phyloP scores from a whole-genome alignment of 768 basidiomycete genomes.

The Roridomyces roridus region DNA sequence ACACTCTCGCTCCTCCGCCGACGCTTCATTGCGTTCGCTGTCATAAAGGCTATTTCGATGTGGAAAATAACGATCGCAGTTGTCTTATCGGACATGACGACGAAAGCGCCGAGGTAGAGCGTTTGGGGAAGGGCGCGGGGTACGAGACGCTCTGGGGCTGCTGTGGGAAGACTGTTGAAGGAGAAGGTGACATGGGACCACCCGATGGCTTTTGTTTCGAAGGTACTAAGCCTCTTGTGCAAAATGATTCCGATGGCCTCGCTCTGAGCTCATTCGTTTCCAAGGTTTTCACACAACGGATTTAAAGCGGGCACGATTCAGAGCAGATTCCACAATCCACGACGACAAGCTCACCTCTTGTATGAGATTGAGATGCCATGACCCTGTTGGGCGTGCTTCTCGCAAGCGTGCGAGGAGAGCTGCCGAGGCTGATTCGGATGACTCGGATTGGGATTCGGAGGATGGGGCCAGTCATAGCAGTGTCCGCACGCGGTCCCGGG shows the following conservation, averaged over 20 bases:
- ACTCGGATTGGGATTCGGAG: conserved; percentile 20
- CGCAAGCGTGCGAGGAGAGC: conserved; percentile 36
- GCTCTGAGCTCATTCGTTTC: too few species aligned
- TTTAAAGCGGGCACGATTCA: conserved; percentile 76
- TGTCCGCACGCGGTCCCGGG: conserved; percentile 20
- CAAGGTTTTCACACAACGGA: conserved; percentile 47
- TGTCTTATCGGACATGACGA: conserved; percentile 81
- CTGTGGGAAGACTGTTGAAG: conserved; percentile 74
- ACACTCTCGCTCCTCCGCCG: conserved; percentile 71
- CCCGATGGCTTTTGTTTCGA: conserved; percentile 91
- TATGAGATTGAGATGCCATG: conserved; percentile 58
- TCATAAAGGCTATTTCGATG: conserved; percentile 70
- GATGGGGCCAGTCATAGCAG: conserved; percentile 25
- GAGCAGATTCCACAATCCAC: conserved; percentile 70
- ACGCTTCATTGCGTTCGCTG: conserved; percentile 77
- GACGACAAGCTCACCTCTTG: conserved; percentile 77
- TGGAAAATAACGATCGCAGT: conserved; percentile 75
- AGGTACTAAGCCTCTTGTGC: too few species aligned
- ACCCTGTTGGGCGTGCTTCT: conserved; percentile 38
- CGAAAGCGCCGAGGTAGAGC: conserved; percentile 77
- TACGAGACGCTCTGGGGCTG: conserved; percentile 74
- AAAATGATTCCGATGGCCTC: too few species aligned
- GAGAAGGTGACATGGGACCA: conserved; percentile 81
- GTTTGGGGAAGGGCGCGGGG: conserved; percentile 47
- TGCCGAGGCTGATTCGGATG: conserved; percentile 9